phyloP scores from a whole-genome alignment of 179 eudicot genomes.

The Heliamphora pulchella region DNA sequence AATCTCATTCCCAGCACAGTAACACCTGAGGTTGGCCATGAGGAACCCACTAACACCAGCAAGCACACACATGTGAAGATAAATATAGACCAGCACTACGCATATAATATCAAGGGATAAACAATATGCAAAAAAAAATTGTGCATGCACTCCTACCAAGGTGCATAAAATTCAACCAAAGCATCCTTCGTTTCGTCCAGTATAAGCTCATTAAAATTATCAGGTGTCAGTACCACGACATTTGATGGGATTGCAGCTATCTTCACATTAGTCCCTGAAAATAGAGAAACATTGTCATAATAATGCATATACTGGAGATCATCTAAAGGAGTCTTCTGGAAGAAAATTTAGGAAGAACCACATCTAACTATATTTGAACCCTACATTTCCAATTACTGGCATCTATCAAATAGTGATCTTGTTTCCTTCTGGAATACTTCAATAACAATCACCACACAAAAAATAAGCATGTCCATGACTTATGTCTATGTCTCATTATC shows the following conservation, averaged over 20 bases:
- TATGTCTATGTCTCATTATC: no score
- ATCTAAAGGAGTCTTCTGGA: background rate
- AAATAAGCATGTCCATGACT: background rate
- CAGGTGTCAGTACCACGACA: slow-evolving; percentile 70
- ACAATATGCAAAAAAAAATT: background rate
- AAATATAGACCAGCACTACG: background rate
- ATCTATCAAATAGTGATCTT: background rate
- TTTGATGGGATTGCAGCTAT: slow-evolving; percentile 68
- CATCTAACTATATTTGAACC: background rate
- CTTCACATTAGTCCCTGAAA: slow-evolving; percentile 83
- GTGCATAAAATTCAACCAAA: slow-evolving; percentile 92
- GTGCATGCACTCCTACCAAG: slow-evolving; percentile 50
- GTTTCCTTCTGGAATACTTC: background rate
- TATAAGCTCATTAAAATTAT: slow-evolving; percentile 75
- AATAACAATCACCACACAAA: background rate
- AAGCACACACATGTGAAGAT: background rate
- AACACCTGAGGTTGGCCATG: background rate
- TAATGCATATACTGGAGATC: background rate
- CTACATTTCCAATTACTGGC: background rate
- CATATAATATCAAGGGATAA: background rate
- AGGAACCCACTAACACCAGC: background rate
- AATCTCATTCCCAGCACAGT: background rate
- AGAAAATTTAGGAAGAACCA: background rate
- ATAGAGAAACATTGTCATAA: slow-evolving; percentile 6
- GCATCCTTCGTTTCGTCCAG: slow-evolving; percentile 76